These are phyloP conservation scores for Fraxinus cuspidata DNA, from an alignment of 257 asterid genomes.

Conservation along the genomic window DNA sequence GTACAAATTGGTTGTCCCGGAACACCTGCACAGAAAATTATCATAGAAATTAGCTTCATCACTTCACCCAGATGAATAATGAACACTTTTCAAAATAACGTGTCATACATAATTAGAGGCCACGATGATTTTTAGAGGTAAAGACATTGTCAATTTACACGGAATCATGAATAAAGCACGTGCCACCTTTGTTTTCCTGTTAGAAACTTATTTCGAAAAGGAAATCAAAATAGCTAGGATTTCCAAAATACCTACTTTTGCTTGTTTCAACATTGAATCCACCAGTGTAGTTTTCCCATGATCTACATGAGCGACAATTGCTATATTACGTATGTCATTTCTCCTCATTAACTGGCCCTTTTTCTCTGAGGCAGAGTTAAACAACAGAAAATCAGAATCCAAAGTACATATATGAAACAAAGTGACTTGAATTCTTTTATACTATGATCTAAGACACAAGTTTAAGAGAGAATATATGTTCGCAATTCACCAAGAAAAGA, in stretches of 20 bases:
- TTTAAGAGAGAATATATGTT: background rate
- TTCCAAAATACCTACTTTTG: constrained; percentile 61
- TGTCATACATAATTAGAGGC: background rate
- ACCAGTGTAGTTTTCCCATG: constrained; percentile 98
- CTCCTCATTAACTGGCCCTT: constrained; percentile 71
- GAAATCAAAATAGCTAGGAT: constrained; percentile 15
- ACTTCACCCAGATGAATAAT: background rate
- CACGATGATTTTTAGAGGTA: background rate
- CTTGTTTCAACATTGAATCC: constrained; percentile 90
- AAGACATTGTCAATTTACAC: background rate
- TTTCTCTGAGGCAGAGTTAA: constrained; percentile 44
- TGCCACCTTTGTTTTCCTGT: background rate
- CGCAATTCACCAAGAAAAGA: background rate
- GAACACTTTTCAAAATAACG: background rate
- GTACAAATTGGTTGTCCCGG: constrained; percentile 89
- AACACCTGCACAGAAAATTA: constrained; percentile 66
- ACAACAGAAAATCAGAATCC: constrained; percentile 25
- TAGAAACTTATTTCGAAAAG: constrained; percentile 3
- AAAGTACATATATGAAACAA: background rate
- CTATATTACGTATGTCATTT: constrained; percentile 81
- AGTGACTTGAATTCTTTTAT: background rate
- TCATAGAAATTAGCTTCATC: constrained; percentile 8
- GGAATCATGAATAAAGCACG: background rate
- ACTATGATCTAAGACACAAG: background rate
- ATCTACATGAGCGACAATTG: constrained; percentile 99